phyloP scores from a whole-genome alignment of 257 asterid genomes.

The Dorcoceras hygrometricum region DNA sequence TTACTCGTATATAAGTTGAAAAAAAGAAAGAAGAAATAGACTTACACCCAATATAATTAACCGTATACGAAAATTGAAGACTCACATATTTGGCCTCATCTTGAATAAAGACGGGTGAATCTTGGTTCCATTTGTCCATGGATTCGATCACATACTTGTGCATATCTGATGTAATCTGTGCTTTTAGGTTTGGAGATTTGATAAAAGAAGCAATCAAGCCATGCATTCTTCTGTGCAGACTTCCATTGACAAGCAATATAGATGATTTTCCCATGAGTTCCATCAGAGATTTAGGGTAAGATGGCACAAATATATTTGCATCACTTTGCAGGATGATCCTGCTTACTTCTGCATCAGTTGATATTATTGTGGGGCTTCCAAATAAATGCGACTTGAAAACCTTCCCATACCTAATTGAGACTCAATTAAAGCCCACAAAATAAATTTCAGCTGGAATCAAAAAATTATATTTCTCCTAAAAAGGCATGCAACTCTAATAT shows the following conservation, averaged over 20 bases:
- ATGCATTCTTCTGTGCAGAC: conserved; percentile 74
- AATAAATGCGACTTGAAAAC: conserved; percentile 89
- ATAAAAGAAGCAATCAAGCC: conserved; percentile 77
- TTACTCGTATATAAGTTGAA: too few relatives aligned
- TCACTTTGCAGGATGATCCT: conserved; percentile 73
- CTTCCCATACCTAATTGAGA: too few relatives aligned
- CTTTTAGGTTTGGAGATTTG: conserved; percentile 60
- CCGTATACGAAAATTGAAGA: background rate
- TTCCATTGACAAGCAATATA: conserved; percentile 66
- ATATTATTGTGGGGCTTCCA: conserved; percentile 76
- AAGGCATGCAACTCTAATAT: too few relatives aligned
- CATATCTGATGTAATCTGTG: conserved; percentile 71
- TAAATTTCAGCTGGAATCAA: too few relatives aligned
- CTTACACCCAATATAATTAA: too few relatives aligned
- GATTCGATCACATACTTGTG: conserved; percentile 54
- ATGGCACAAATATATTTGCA: conserved; percentile 69
- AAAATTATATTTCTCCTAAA: too few relatives aligned
- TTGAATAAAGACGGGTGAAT: conserved; percentile 61
- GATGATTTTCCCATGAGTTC: conserved; percentile 86
- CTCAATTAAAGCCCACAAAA: too few relatives aligned
- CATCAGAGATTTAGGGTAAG: conserved; percentile 80
- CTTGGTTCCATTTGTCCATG: conserved; percentile 65
- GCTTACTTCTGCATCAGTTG: conserved; percentile 90
- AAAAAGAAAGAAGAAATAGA: too few relatives aligned
- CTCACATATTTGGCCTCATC: conserved; percentile 71